Evolutionary conservation across 169 alveolate species (phyloP), one percentile per base, ranked within the genome.

Genomic region (Cryptosporidium andersoni): DNA sequence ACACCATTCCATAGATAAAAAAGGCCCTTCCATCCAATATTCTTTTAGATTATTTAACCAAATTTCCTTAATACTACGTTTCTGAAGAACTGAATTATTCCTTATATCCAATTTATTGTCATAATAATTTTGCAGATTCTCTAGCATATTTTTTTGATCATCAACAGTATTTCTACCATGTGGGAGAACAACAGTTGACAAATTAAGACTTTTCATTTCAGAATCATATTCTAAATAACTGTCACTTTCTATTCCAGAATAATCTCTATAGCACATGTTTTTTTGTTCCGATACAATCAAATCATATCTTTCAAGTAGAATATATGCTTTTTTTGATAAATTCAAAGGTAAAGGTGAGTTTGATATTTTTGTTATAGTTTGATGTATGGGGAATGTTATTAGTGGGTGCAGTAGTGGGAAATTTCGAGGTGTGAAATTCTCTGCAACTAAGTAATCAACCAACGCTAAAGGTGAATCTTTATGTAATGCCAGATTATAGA

Each of bases 161-260:
- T 74, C 85, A n/a, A 60, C 85, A 14, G 85, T 56, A 42, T 74
- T 74, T 39, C 85, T 74, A 58, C 85, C 85, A 45, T 74, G 85
- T n/a, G 85, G 85, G 4, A 74, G 85, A 12, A 62, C 85, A 60
- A 68, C 11, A 3, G 85, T 68, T 14, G 64, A 60, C 16, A 74
- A 12, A 55, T n/a, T 74, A 16, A 8, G 36, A 7, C 11, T 58
- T 43, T 60, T 40, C 25, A 25, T 25, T 25, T 25, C 25, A 25
- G 0, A 25, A 25, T 25, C 25, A 25, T 25, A 25, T 25, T 25
- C 25, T 25, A 25, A 25, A 25, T 25, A 25, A 25, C 25, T 25
- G 25, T 25, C 25, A 25, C 25, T 25, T 25, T 1, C 9, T 2
- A 16, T 60, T 60, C 65, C 11, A 60, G 43, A 6, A 60, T 25